These are phyloP conservation scores for Teunomyces kruisii DNA, from an alignment of 805 yeast genomes.

Conservation along the genomic window DNA sequence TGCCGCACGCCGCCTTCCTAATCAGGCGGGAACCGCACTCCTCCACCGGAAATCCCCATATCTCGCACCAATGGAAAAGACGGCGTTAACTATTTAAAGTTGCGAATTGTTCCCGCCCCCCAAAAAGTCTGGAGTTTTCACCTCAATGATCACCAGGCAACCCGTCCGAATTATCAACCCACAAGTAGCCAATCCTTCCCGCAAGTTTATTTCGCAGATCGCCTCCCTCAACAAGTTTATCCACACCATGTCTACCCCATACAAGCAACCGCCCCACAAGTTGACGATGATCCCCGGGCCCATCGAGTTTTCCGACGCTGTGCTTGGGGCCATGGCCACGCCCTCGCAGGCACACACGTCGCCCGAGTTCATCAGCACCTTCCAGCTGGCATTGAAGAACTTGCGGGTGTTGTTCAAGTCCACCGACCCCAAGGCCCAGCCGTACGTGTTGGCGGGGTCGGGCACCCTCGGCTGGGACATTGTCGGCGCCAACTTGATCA, in stretches of 20 bases:
- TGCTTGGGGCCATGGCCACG: slow-evolving; percentile 74
- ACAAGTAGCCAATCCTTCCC: neutral
- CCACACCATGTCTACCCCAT: slow-evolving; percentile 32
- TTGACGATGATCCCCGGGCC: slow-evolving; percentile 81
- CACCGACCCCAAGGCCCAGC: slow-evolving; percentile 65
- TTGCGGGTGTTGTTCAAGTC: slow-evolving; percentile 76
- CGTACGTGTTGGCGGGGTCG: slow-evolving; percentile 80
- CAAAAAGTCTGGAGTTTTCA: no score
- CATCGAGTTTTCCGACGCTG: slow-evolving; percentile 77
- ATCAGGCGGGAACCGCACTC: neutral
- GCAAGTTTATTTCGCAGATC: neutral
- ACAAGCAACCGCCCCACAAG: slow-evolving; percentile 44
- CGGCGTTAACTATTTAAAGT: neutral
- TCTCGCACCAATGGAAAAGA: slow-evolving; percentile 3
- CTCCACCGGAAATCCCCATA: neutral
- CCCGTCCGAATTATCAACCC: neutral
- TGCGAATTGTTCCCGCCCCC: neutral
- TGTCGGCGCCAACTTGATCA: slow-evolving; percentile 71
- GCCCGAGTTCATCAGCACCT: slow-evolving; percentile 74
- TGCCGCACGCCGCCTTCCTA: no score
- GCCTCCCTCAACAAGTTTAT: neutral
- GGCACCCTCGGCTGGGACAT: slow-evolving; percentile 97
- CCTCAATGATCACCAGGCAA: neutral
- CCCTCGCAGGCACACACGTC: slow-evolving; percentile 90
- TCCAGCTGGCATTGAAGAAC: slow-evolving; percentile 65